Evolutionary conservation across 495 filamentous ascomycete species (phyloP).

Genomic region (Penicillium flavigenum): DNA sequence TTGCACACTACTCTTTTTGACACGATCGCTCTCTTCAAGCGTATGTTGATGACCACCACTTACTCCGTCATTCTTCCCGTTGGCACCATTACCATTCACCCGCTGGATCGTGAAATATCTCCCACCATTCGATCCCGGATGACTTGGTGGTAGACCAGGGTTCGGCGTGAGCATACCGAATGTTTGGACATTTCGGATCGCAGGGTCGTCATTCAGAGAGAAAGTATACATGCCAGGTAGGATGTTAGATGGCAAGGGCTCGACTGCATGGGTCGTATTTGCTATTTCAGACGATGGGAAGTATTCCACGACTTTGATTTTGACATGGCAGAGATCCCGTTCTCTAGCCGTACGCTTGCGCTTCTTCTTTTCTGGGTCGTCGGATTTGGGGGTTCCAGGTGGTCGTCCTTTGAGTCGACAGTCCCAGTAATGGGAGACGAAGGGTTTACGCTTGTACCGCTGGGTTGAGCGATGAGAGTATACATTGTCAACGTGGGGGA

Average conservation of each 20-base stretch:
- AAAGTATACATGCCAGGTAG: constrained; percentile 31
- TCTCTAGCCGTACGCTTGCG: constrained; percentile 75
- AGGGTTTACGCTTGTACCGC: constrained; percentile 78
- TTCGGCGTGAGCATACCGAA: constrained; percentile 46
- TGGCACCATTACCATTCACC: constrained; percentile 74
- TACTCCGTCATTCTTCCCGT: constrained; percentile 68
- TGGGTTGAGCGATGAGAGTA: constrained; percentile 90
- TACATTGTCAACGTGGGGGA: constrained; percentile 87
- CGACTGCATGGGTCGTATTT: constrained; percentile 16
- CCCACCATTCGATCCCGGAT: constrained; percentile 48
- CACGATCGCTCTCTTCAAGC: constrained; percentile 74
- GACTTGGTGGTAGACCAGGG: constrained; percentile 34
- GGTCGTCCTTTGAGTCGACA: constrained; percentile 85
- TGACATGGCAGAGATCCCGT: constrained; percentile 82
- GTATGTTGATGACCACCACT: constrained; percentile 70
- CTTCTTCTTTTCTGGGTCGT: constrained; percentile 87
- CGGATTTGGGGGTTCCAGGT: constrained; percentile 78
- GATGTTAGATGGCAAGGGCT: constrained; percentile 27
- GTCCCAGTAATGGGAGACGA: constrained; percentile 87
- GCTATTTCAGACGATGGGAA: constrained; percentile 54
- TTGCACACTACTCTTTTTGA: constrained; percentile 82
- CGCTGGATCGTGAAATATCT: constrained; percentile 73
- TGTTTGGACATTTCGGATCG: constrained; percentile 18
- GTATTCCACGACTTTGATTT: constrained; percentile 89
- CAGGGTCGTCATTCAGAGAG: constrained; percentile 12